Base-by-base conservation (phyloP, 129 eudicot species). In the Artemisia argyi region DNA sequence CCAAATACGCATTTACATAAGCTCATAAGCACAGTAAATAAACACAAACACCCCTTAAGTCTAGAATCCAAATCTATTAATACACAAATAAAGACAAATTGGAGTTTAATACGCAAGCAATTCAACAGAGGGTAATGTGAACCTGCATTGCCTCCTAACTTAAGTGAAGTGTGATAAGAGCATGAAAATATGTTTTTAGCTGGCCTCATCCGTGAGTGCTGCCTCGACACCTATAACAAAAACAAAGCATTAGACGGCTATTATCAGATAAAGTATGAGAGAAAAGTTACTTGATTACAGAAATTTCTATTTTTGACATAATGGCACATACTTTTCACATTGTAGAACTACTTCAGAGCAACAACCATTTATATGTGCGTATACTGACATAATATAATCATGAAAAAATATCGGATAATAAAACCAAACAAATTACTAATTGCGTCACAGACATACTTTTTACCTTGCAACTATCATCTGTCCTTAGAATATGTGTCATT, bases 161-260 rank as follows among this genome's bases (percentile, higher is more conserved):
- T 71, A 16, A 46, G 12, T 28, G 77, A 54, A 12, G 77, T 78
- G 11, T 64, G 77, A 78, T 71, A 78, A 64, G 73, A 71, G 47
- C 61, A 71, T 10, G 77, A 8, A 17, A 26, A 47, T 13, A 78
- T 4, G 73, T 51, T 71, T 64, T 55, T 71, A 47, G 63, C 59
- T 4, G 52, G 73, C 47, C 62, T 64, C 53, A 28, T 44, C 59
- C 17, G 73, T 13, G 46, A 78, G 32, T 64, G 68, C 44, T 78
- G 66, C 65, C 61, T 54, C 5, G 62, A 71, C 67, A 78, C 73
- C 82, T 78, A 62, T 6, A 61, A 15, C 2, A 61, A 12, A 47
- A 63, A 46, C 46, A 14, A 7, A 57, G 13, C 15, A 8, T 59
- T 13, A 68, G 55, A 59, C 24, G 10, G 72, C 28, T 44, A 11